Evolutionary conservation across 352 stramenopile species (phyloP), one percentile per base, ranked within the genome.

Genomic region (Phytophthora lateralis): DNA sequence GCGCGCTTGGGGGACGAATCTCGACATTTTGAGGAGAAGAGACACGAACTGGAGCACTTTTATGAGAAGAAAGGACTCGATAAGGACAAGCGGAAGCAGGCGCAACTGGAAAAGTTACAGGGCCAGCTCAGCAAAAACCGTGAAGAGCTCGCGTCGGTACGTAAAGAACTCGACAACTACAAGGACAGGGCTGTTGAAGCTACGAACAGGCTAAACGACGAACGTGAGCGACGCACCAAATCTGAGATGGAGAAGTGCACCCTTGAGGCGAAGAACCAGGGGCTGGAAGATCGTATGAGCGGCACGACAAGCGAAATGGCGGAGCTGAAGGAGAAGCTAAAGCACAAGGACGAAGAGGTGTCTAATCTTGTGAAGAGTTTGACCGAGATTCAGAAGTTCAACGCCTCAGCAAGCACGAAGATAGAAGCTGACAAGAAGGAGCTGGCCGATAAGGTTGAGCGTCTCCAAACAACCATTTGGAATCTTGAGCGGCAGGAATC

Each of bases 301-400:
- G 70, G 55, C 24, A 56, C 51, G 5, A 48, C 43, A 4, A 76
- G 51, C 21, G 82, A 91, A 27, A 55, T 80, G 10, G 39, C 43
- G 12, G 76, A 88, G 35, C 41, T 89, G 15, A 89, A 89, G 44
- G 69, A 70, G 3, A 90, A 84, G 53, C 57, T 91, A 8, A 80
- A 76, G 41, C 73, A 82, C 17, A 91, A 90, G 48, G 80, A 93
- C 17, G 69, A 82, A 50, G 85, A 93, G 45, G 72, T 88, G 0
- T 85, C 79, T 1, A 80, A 80, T 30, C 66, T 90, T 14, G 72
- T 91, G 12, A 80, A 75, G 27, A 91, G 70, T 55, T 67, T 91
- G 60, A 88, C 80, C 14, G 78, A 93, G 44, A 91, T 91, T 32
- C 85, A 91, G 30, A 90, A 88, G 42, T 78, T 91, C 59, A 88